Evolutionary conservation across 768 basidiomycete species (phyloP), one percentile per base, ranked within the genome.

Genomic region (Lentinula edodes): DNA sequence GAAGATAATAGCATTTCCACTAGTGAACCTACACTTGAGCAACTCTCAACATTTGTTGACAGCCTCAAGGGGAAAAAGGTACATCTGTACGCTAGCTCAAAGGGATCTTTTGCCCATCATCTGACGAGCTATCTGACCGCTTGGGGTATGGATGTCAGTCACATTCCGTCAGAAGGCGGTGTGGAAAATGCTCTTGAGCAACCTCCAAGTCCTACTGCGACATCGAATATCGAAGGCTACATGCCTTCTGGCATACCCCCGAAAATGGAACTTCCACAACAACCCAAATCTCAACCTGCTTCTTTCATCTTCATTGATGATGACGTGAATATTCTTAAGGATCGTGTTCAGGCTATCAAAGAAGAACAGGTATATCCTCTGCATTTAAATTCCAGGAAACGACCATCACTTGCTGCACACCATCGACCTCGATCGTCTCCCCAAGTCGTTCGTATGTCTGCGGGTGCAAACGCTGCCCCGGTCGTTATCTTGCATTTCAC

Each of bases 121-220:
- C 78, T 99, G 39, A 95, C 95, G 28, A 90, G 90, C 66, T 97
- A 96, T 73, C 80, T 99, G 61, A 91, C 91, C 20, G 84, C 90
- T 5, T 98, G 96, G 96, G 95, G 95, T 12, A 83, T 98, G 87
- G 93, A 96, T 67, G 88, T 98, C 46, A 87, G 84, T 56, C 93
- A 95, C 74, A 79, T 87, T 48, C 85, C 88, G 7, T 77, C 83
- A 1, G 86, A 87, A 56, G 78, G 80, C 10, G 83, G 81, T 20
- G 72, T 72, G 2, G 86, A 90, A 56, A 71, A 68, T 7, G 64
- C 68, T 57, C 70, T 65, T 5, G 72, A 52, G 50, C 63, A 35
- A 64, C 70, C 56, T 4, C 58, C 63, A 13, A 66, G 61, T 60
- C 58, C 69, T 43, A 13, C 50, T 1, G 41, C 50, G 9, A 20